Base-by-base conservation (phyloP, 2,329 filamentous ascomycete species). In the Diaporthe velutina region DNA sequence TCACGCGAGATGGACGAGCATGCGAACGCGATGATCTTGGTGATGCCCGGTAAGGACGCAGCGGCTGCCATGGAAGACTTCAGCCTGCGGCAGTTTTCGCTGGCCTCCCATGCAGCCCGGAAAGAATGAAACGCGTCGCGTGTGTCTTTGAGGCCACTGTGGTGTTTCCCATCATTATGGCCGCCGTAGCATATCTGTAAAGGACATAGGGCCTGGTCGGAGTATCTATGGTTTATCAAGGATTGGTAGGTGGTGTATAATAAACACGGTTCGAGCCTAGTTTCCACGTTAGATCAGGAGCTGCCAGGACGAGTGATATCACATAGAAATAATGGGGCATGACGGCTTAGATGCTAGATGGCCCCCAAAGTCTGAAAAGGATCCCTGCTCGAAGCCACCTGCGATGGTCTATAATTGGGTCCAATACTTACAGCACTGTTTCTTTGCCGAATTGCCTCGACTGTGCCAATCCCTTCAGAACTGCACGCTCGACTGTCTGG, bases 1-100 rank as follows among this genome's bases (percentile, higher is more conserved):
- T 40, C 33, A 2, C 33, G 22, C 9, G 64, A 52, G 3, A 68
- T 40, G 2, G 64, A 68, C 5, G 48, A 38, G 33, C 64, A 68
- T 6, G 48, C 64, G 33, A 68, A 68, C 4, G 64, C 64, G 64
- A 68, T 28, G 8, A 68, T 68, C 10, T 30, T 52, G 22, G n/a
- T 28, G 13, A 68, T 64, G 4, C 25, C 13, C 1, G 64, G 48
- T 4, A 68, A 17, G 1, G n/a, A 19, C 0, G 22, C 7, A 2
- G 22, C 8, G 9, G 15, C 10, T 25, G 30, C 1, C n/a, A 54
- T 19, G 33, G 22, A 22, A 8, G 10, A 12, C 3, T 17, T 54
- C 1, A 54, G 3, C 4, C 22, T 19, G 22, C 3, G 30, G 45
- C 48, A 54, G n/a, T 25, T 13, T 5, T 28, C 12, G 64, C 30